These are phyloP conservation scores for Aspergillus proliferans DNA, from an alignment of 2,329 filamentous ascomycete genomes.

Conservation along the genomic window DNA sequence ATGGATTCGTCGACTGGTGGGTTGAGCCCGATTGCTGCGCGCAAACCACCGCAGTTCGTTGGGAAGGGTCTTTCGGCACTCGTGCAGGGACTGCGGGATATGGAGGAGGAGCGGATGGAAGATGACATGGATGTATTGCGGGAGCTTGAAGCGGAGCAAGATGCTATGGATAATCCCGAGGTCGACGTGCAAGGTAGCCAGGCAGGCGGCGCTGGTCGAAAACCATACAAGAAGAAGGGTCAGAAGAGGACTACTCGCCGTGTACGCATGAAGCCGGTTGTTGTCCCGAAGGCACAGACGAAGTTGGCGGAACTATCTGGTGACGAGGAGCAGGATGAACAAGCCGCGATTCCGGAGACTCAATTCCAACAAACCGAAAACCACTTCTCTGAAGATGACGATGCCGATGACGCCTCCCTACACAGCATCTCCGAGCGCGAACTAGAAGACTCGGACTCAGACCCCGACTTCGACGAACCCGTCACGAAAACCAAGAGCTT, in stretches of 20 bases:
- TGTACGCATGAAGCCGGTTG: conserved; percentile 39
- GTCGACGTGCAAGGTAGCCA: conserved; percentile 36
- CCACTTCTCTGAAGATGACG: conserved; percentile 8
- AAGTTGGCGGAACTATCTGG: conserved; percentile 9
- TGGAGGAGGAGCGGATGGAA: conserved; percentile 37
- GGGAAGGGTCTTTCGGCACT: conserved; percentile 35
- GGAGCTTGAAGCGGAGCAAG: conserved; percentile 37
- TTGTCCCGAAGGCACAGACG: conserved; percentile 23
- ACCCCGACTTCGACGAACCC: conserved; percentile 24
- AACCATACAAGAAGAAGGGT: conserved; percentile 42
- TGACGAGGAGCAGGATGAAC: conserved; percentile 21
- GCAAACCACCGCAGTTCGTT: conserved; percentile 30
- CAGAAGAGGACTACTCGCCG: conserved; percentile 44
- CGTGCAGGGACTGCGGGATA: conserved; percentile 34
- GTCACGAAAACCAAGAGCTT: conserved; percentile 24
- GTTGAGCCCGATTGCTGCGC: conserved; percentile 33
- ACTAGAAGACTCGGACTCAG: conserved; percentile 19
- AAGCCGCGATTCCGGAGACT: conserved; percentile 24
- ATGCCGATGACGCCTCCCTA: conserved; percentile 18
- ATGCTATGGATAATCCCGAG: conserved; percentile 12
- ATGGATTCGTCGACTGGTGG: conserved; percentile 10
- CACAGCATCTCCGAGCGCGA: conserved; percentile 25
- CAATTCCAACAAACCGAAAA: conserved; percentile 12
- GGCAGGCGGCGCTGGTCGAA: conserved; percentile 8
- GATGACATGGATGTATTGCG: conserved; percentile 40